Evolutionary conservation across 176 grass and related monocot genomes (phyloP).

Genomic region (Aegilops speltoides): DNA sequence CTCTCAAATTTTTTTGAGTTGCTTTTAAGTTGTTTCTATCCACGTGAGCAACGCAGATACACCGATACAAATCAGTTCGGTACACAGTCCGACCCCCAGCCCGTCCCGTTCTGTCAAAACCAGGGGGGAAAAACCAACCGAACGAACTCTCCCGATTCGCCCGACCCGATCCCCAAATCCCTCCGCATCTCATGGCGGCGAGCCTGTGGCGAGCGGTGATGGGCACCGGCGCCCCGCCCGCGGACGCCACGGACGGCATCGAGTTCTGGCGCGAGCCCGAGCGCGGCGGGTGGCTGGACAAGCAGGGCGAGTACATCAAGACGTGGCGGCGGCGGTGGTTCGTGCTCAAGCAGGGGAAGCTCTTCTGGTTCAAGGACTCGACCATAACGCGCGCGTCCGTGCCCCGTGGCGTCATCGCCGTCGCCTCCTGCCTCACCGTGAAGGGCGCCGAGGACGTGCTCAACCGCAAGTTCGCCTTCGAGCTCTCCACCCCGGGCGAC

Average conservation of each 20-base stretch:
- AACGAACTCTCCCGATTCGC: neutral
- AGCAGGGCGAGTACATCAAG: conserved; percentile 99
- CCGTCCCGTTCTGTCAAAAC: neutral
- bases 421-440: conserved; percentile 86
- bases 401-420: conserved; percentile 76
- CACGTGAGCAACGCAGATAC: no score
- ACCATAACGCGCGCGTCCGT: conserved; percentile 64
- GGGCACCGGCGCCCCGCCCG: conserved; percentile 31
- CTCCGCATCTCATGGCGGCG: conserved; percentile 47
- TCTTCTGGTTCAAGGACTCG: conserved; percentile 98
- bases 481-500: conserved; percentile 74
- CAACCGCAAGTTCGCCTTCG: conserved; percentile 83
- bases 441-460: conserved; percentile 97
- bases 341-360: conserved; percentile 90
- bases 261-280: conserved; percentile 80
- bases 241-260: conserved; percentile 43
- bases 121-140: neutral
- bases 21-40: no score
- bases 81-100: neutral
- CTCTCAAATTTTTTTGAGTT: no score
- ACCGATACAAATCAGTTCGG: neutral
- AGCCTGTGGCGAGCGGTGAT: conserved; percentile 83
- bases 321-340: conserved; percentile 99
- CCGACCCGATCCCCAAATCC: conserved; percentile 43
- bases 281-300: conserved; percentile 78